Evolutionary conservation across 1,284 basidiomycete genomes (phyloP), one percentile per base, ranked within the genome.

Genomic region (Rhodotorula sp.): DNA sequence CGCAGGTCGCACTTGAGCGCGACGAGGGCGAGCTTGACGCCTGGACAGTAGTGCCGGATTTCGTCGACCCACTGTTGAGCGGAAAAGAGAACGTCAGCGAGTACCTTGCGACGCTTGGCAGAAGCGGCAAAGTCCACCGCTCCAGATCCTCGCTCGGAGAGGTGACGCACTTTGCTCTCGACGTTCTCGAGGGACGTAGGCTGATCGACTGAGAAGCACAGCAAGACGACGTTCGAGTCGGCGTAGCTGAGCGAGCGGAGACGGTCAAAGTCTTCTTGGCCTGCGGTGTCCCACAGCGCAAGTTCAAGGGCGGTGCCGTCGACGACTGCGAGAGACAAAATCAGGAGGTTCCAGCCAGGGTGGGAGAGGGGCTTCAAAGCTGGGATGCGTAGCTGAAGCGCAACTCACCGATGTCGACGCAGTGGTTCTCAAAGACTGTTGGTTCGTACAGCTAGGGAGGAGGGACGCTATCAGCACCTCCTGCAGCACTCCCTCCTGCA

Each of bases 201-300:
- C 74, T 91, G 92, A 79, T 96, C 93, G 73, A 91, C 92, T 46
- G 92, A 94, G 80, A 94, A 96, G 81, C 94, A 96, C 46, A 95
- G 84, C 89, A 96, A 89, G 73, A 97, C 86, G 66, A 70, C 90
- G 81, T 97, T 91, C 0, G 94, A 96, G 79, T 97, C 94, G 4
- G 94, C 90, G 79, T 97, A 98, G 47, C 90, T 92, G 36, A 98
- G 82, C 24, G 92, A 92, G 58, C 95, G 86, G 64, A 98, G 82
- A 59, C 92, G 84, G 79, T 96, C 94, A 79, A 97, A 97, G 77
- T 97, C 94, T 82, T 98, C 94, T 81, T 96, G 93, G 91, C 92
- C 92, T 49, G 94, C 94, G 52, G 94, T 97, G 80, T 98, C 95
- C 94, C 94, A 98, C 68, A 98, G 79, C 77, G 91, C 92, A 59